phyloP scores from a whole-genome alignment of 108 stramenopile species.

The Cyclotella cryptica region DNA sequence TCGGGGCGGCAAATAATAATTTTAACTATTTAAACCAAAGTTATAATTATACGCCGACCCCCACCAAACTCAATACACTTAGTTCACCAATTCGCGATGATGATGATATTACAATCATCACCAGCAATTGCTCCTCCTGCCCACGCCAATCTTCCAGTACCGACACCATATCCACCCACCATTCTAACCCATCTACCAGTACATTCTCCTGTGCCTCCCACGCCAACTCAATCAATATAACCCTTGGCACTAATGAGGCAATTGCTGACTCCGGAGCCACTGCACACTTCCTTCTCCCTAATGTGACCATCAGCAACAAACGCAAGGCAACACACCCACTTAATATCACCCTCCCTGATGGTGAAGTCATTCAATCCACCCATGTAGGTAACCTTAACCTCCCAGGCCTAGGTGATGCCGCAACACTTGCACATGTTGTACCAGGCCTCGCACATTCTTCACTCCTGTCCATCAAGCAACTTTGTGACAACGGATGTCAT shows the following conservation, averaged over 20 bases:
- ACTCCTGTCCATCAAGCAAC: conserved; percentile 18
- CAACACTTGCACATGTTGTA: conserved; percentile 21
- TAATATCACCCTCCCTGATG: conserved; percentile 26
- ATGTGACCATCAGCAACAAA: conserved; percentile 7
- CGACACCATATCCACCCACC: background rate
- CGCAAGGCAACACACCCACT: conserved; percentile 14
- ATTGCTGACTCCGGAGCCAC: conserved; percentile 33
- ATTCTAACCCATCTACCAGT: background rate
- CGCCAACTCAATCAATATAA: background rate
- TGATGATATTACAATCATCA: background rate
- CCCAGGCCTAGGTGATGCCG: conserved; percentile 3
- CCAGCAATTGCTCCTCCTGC: no score
- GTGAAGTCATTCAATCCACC: conserved; percentile 22
- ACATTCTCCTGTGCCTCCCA: background rate
- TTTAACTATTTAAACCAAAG: background rate
- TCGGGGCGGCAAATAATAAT: background rate
- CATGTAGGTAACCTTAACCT: conserved; percentile 33
- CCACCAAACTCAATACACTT: background rate
- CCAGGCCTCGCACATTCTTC: conserved; percentile 31
- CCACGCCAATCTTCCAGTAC: background rate
- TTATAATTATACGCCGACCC: conserved; percentile 6
- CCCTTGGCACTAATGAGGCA: background rate
- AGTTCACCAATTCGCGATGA: background rate
- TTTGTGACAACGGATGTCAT: conserved; percentile 31
- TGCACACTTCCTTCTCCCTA: conserved; percentile 11